phyloP scores from a whole-genome alignment of 352 stramenopile species.

The Phytopythium kandeliae region DNA sequence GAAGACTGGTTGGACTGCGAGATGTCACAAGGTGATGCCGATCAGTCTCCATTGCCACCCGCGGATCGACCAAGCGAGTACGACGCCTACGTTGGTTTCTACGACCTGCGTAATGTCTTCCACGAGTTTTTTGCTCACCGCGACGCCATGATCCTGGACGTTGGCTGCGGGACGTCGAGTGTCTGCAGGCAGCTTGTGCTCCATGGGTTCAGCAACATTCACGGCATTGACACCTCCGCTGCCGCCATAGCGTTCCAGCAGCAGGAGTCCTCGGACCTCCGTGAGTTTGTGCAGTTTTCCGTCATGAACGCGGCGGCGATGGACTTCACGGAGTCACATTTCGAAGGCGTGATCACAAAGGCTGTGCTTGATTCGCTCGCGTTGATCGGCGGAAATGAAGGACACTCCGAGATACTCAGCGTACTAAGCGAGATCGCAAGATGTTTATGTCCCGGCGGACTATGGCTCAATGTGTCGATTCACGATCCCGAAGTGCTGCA shows the following conservation, averaged over 20 bases:
- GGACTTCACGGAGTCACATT: background rate
- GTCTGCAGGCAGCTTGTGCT: conserved; percentile 3
- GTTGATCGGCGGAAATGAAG: background rate
- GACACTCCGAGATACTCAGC: background rate
- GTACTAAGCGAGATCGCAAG: conserved; percentile 1
- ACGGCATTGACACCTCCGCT: conserved; percentile 1
- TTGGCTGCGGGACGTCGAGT: conserved; percentile 5
- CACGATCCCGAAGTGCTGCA: background rate
- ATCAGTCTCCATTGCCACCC: too few species aligned
- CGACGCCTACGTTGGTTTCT: conserved; percentile 4
- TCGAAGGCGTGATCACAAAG: conserved; percentile 2
- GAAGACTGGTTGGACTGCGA: background rate
- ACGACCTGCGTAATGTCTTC: background rate
- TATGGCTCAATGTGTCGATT: conserved; percentile 3
- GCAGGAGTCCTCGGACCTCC: background rate
- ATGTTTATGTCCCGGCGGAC: background rate
- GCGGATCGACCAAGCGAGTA: background rate
- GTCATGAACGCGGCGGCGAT: background rate
- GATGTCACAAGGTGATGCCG: background rate
- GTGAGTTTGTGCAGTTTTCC: background rate
- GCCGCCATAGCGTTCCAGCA: background rate
- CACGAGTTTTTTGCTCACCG: background rate
- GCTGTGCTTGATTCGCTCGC: conserved; percentile 2
- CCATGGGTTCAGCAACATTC: conserved; percentile 3
- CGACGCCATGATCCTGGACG: conserved; percentile 3